These are phyloP conservation scores for Ganoderma lingzhi DNA, from an alignment of 1,284 basidiomycete genomes.

Conservation along the genomic window DNA sequence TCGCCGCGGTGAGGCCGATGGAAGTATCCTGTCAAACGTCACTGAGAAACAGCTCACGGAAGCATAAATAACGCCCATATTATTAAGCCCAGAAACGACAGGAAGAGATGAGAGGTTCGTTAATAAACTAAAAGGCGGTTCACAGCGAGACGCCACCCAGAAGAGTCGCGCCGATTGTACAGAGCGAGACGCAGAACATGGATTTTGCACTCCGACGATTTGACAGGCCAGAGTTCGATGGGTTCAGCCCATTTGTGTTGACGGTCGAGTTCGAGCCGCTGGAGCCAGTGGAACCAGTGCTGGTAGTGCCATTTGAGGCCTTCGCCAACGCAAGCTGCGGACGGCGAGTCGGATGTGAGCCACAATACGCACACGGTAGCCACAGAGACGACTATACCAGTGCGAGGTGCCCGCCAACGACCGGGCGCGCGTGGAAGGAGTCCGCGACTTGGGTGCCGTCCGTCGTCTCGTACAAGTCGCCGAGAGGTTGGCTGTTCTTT, in stretches of 20 bases:
- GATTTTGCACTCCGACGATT: not conserved
- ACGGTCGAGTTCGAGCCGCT: not conserved
- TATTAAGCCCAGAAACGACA: not conserved
- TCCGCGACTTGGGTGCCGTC: slow-evolving; percentile 43
- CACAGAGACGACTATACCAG: slow-evolving; percentile 34
- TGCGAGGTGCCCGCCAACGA: slow-evolving; percentile 66
- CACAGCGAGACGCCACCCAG: not conserved
- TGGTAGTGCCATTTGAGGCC: not conserved
- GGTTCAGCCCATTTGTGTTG: not conserved
- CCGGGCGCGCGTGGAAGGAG: slow-evolving; percentile 61
- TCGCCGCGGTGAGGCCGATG: too few relatives aligned
- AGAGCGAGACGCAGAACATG: not conserved
- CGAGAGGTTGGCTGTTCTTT: slow-evolving; percentile 39
- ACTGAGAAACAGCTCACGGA: not conserved
- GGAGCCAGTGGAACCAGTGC: not conserved
- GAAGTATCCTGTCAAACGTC: too few relatives aligned
- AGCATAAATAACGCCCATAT: not conserved
- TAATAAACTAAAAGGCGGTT: not conserved
- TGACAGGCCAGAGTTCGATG: not conserved
- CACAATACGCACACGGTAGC: not conserved
- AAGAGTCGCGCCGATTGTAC: not conserved
- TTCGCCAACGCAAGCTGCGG: not conserved
- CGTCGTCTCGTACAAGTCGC: slow-evolving; percentile 69
- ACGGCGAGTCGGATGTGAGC: not conserved
- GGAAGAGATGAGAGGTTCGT: not conserved